These are phyloP conservation scores for Scutellaria galericulata DNA, from an alignment of 257 asterid species.

Conservation along the genomic window DNA sequence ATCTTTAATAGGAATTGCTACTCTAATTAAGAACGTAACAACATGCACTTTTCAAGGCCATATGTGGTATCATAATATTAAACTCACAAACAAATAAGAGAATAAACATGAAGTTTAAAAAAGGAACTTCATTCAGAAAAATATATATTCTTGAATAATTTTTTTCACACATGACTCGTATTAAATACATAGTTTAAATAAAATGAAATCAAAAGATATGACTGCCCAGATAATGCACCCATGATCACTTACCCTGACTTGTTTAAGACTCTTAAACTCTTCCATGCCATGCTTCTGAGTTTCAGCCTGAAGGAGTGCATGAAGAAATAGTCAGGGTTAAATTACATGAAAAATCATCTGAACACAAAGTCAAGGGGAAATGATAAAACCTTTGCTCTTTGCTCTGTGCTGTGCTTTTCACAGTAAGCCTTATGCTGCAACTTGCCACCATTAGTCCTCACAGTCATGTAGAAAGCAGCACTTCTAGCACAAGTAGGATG, in stretches of 20 bases:
- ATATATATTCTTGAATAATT: neutral
- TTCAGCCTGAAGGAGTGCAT: slow-evolving; percentile 62
- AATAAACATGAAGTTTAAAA: neutral
- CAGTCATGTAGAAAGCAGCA: slow-evolving; percentile 87
- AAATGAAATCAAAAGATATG: neutral
- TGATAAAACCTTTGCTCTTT: slow-evolving; percentile 79
- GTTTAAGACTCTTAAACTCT: slow-evolving; percentile 90
- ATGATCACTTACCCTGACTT: slow-evolving; percentile 77
- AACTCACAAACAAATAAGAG: neutral
- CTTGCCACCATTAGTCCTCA: slow-evolving; percentile 78
- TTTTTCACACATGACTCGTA: no score
- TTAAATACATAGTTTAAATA: slow-evolving; percentile 14
- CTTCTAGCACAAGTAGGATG: slow-evolving; percentile 98
- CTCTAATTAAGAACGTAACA: neutral
- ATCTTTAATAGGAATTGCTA: neutral
- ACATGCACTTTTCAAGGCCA: neutral
- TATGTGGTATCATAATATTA: neutral
- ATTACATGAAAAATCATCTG: slow-evolving; percentile 10
- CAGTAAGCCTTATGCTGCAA: slow-evolving; percentile 96
- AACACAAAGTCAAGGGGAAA: slow-evolving; percentile 9
- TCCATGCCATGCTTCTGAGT: slow-evolving; percentile 76
- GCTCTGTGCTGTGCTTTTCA: slow-evolving; percentile 87
- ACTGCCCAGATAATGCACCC: slow-evolving; percentile 18
- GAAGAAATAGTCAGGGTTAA: slow-evolving; percentile 22
- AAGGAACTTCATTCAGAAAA: neutral